Base-by-base conservation (phyloP, 345 rosid species). In the Raphanus raphanistrum region DNA sequence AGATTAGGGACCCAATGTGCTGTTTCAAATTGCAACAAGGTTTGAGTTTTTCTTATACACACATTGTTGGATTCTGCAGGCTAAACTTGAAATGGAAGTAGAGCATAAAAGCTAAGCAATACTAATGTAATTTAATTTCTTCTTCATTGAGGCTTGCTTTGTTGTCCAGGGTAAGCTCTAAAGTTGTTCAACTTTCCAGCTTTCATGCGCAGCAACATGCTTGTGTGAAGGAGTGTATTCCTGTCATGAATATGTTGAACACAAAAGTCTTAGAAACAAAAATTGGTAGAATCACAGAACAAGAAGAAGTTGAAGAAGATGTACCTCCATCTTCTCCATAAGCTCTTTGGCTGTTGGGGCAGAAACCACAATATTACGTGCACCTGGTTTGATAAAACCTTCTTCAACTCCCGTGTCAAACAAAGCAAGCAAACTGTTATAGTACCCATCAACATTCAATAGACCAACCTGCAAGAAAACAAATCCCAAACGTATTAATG, bases 371-470 rank as follows among this genome's bases (percentile, higher is more conserved):
- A 95, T 92, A 12, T 87, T 77, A 68, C 99, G 88, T 48, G 98
- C 98, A 29, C 90, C 71, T 2, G 94, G 92, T 81, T 88, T 92
- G 82, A 92, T 95, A 71, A 95, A 95, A 67, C 98, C 98, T 86
- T 95, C 96, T 84, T 84, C 71, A 11, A 95, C 98, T 8, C 97
- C 94, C 12, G 84, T 92, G 88, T 95, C 99, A 69, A 92, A 92
- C 79, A 95, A 73, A 69, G 89, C 83, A 59, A 95, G 97, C 83
- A 95, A 80, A 80, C 72, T 80, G 82, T 92, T 83, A 72, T 92
- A 95, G 85, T 92, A 95, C 0, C 98, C 99, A 81, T 95, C 99
- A 71, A 90, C 92, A 79, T 95, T 95, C 77, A 95, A 89, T 77
- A 95, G 78, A 76, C 98, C 99, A 68, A 95, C 90, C 97, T 95